Evolutionary conservation across 2,329 filamentous ascomycete species (phyloP).

Genomic region (Emericellopsis atlantica): DNA sequence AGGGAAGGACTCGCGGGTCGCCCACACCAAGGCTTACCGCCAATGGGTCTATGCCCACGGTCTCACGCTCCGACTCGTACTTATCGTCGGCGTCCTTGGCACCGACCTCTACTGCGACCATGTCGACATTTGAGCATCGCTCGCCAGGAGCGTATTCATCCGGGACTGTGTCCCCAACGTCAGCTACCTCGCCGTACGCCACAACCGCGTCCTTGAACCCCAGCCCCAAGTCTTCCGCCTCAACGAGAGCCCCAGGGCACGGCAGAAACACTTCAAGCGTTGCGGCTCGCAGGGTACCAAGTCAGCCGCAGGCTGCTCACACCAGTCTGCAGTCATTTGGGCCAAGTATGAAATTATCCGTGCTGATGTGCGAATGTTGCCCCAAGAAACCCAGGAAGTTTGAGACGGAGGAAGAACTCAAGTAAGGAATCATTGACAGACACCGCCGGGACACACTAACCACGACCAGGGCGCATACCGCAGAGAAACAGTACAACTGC

Average conservation of each 20-base stretch:
- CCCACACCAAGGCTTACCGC: constrained; percentile 36
- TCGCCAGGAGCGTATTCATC: constrained; percentile 32
- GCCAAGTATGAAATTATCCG: too few species aligned
- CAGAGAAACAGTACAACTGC: constrained; percentile 94
- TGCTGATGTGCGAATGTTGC: constrained; percentile 77
- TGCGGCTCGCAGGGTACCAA: constrained; percentile 36
- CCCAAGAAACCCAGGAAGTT: constrained; percentile 97
- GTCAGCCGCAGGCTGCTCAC: constrained; percentile 36
- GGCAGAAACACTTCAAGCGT: constrained; percentile 32
- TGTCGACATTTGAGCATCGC: constrained; percentile 30
- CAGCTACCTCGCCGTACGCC: constrained; percentile 35
- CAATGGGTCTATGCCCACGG: constrained; percentile 27
- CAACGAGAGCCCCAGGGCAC: constrained; percentile 22
- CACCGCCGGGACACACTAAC: constrained; percentile 5
- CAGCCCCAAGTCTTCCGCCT: constrained; percentile 34
- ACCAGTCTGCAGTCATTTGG: too few species aligned
- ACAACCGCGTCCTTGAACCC: constrained; percentile 33
- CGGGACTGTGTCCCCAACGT: constrained; percentile 36
- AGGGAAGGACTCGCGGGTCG: constrained; percentile 34
- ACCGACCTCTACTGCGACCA: constrained; percentile 28
- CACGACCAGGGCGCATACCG: constrained; percentile 60
- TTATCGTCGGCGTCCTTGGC: constrained; percentile 30
- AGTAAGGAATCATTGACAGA: constrained; percentile 38
- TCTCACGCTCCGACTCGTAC: constrained; percentile 35
- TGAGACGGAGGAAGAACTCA: constrained; percentile 69